phyloP scores from a whole-genome alignment of 225 moss, liverwort and hornwort species.

The Lunularia cruciata region DNA sequence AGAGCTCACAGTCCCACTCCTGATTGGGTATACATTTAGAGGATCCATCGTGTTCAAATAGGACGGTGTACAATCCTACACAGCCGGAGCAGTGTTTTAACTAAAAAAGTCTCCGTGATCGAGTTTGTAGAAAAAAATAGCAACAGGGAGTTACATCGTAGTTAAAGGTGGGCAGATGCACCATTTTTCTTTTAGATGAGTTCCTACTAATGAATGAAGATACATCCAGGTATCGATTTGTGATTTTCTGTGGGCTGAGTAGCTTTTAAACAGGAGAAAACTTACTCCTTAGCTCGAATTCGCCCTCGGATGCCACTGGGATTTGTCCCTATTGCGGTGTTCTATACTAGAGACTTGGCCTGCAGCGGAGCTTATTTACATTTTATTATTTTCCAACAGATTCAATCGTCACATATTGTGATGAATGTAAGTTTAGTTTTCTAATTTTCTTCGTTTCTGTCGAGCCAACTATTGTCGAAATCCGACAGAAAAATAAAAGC shows the following conservation, averaged over 20 bases:
- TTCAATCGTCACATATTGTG: too few species aligned
- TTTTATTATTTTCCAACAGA: too few species aligned
- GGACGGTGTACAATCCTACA: background rate
- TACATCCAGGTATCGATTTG: conserved; percentile 17
- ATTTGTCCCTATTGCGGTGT: conserved; percentile 37
- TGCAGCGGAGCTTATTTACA: too few species aligned
- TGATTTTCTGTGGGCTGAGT: conserved; percentile 17
- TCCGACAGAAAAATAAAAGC: too few species aligned
- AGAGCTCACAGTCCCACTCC: too few species aligned
- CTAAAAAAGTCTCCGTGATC: background rate
- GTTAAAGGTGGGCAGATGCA: background rate
- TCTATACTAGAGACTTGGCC: too few species aligned
- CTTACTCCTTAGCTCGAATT: conserved; percentile 27
- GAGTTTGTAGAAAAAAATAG: background rate
- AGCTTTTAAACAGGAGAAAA: background rate
- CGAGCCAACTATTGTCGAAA: too few species aligned
- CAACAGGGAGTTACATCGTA: conserved; percentile 15
- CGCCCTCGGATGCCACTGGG: conserved; percentile 29
- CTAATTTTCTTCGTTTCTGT: too few species aligned
- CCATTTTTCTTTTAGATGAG: background rate
- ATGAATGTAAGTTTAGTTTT: too few species aligned
- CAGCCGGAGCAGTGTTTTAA: background rate
- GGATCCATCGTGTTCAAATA: too few species aligned
- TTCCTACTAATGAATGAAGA: background rate
- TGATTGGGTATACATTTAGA: too few species aligned